A percentile compares a stretch with the other conserved stretches of the same genome.
phyloP scores from a whole-genome alignment of 805 yeast species.

The Tetrapisispora pingtungensis region DNA sequence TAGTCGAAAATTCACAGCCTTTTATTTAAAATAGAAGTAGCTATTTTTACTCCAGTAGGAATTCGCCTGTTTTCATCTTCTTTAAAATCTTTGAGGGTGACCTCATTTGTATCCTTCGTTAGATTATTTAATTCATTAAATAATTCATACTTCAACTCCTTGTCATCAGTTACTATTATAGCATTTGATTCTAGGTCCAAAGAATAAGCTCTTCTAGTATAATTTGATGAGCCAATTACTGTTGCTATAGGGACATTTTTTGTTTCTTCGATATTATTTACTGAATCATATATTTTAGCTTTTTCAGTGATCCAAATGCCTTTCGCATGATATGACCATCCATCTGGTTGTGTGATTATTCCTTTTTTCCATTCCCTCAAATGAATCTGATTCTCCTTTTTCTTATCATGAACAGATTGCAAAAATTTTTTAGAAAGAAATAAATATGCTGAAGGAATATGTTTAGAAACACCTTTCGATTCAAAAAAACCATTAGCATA shows the following conservation, averaged over 20 bases:
- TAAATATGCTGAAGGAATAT: constrained; percentile 79
- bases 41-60: constrained; percentile 52
- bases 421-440: constrained; percentile 64
- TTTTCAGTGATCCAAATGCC: constrained; percentile 78
- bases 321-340: constrained; percentile 98
- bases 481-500: constrained; percentile 88
- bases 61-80: constrained; percentile 51
- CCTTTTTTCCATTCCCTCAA: constrained; percentile 86
- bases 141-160: constrained; percentile 47
- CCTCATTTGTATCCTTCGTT: constrained; percentile 39
- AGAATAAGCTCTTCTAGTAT: constrained; percentile 80
- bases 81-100: constrained; percentile 53
- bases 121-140: constrained; percentile 53
- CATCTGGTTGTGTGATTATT: constrained; percentile 63
- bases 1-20: constrained; percentile 31
- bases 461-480: constrained; percentile 70
- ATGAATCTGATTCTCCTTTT: constrained; percentile 38
- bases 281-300: background rate
- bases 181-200: constrained; percentile 87
- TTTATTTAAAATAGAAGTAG: constrained; percentile 53
- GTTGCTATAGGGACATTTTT: constrained; percentile 52
- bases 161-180: constrained; percentile 61
- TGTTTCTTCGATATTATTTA: constrained; percentile 5
- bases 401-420: constrained; percentile 35
- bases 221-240: constrained; percentile 86